Conservation (phyloP, 2,329 filamentous ascomycete species). For the Cladosporium phlei region DNA sequence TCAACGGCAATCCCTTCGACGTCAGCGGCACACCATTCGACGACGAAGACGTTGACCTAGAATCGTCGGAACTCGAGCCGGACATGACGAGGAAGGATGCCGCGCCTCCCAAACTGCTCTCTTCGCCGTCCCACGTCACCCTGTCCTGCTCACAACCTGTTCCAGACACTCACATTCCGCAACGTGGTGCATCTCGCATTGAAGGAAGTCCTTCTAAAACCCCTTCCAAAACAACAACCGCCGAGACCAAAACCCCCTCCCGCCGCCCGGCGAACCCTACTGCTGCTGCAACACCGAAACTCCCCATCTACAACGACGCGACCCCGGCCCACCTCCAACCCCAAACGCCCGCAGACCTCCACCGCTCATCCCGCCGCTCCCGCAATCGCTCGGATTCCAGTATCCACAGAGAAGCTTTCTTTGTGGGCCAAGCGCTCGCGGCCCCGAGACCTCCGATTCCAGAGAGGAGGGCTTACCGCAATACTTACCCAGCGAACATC, state of each 20-base stretch:
- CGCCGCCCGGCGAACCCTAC: conserved; percentile 12
- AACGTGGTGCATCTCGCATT: neutral
- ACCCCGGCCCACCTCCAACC: conserved; percentile 26
- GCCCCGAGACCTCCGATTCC: conserved; percentile 10
- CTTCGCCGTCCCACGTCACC: conserved; percentile 5
- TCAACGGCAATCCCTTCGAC: conserved; percentile 8
- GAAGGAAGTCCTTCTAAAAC: neutral
- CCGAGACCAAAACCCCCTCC: neutral
- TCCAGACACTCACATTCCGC: neutral
- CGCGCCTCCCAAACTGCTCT: neutral
- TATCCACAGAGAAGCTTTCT: conserved; percentile 7
- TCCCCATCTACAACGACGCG: conserved; percentile 31
- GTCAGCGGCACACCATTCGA: neutral
- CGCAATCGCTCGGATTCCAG: conserved; percentile 19
- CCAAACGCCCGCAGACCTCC: conserved; percentile 31
- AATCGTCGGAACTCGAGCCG: neutral
- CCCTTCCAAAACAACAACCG: neutral
- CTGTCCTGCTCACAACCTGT: neutral
- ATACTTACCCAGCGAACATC: conserved; percentile 15
- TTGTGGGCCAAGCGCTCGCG: neutral
- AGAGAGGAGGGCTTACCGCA: conserved; percentile 14
- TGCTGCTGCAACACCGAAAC: conserved; percentile 16
- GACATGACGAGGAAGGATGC: neutral
- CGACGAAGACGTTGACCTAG: neutral
- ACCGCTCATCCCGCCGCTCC: conserved; percentile 14